Conservation (phyloP, 495 filamentous ascomycete species). For the Pyronema omphalodes region DNA sequence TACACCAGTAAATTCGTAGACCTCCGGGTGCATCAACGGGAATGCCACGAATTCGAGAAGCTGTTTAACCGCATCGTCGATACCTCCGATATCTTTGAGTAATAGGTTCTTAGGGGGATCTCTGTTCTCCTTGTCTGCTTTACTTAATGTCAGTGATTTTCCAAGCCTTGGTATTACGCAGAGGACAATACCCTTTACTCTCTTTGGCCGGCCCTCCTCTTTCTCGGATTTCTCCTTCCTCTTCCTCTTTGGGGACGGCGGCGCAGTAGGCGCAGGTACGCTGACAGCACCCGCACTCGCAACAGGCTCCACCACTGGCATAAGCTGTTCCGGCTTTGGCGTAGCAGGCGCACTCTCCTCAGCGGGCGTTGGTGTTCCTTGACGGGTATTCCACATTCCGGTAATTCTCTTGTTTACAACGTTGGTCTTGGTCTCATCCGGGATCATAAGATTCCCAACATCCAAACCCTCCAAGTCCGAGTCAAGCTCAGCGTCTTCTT, state of each 20-base stretch:
- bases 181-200: conserved; percentile 13
- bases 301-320: conserved; percentile 2
- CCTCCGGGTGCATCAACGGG: conserved; percentile 47
- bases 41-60: conserved; percentile 67
- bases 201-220: conserved; percentile 13
- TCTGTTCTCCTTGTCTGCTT: conserved; percentile 21
- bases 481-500: conserved; percentile 36
- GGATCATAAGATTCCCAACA: conserved; percentile 21
- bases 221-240: conserved; percentile 19
- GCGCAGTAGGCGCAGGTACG: conserved; percentile 5
- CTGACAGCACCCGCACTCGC: not conserved
- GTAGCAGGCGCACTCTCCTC: conserved; percentile 4
- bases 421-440: conserved; percentile 28
- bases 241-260: conserved; percentile 12
- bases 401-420: conserved; percentile 59
- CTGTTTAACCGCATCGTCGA: conserved; percentile 59
- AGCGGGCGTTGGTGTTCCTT: conserved; percentile 20
- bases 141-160: not conserved
- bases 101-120: conserved; percentile 58
- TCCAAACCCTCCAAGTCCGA: conserved; percentile 49
- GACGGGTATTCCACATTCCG: conserved; percentile 41
- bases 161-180: not conserved
- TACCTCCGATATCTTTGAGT: conserved; percentile 66
- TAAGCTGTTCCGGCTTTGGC: not conserved
- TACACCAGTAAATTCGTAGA: conserved; percentile 46